Conservation (phyloP, 495 filamentous ascomycete genomes). For the Terfezia boudieri region DNA sequence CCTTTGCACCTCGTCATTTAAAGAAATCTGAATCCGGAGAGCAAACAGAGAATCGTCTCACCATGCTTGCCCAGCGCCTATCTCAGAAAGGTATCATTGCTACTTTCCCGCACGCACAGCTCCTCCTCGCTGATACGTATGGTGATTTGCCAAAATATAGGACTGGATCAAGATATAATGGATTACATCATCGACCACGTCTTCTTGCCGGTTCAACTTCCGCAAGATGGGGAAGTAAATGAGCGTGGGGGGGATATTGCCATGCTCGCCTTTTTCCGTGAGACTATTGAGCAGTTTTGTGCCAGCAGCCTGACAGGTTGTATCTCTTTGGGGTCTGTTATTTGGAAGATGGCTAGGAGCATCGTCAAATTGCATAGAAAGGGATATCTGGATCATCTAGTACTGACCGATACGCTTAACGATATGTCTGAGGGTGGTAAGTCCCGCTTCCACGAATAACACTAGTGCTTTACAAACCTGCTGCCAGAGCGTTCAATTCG, state of each 20-base stretch:
- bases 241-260: not conserved
- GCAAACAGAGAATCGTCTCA: too few species aligned
- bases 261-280: not conserved
- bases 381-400: not conserved
- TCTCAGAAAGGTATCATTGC: too few species aligned
- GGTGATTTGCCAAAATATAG: too few species aligned
- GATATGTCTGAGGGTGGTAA: not conserved
- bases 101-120: too few species aligned
- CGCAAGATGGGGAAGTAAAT: slow-evolving; percentile 25
- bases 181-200: slow-evolving; percentile 27
- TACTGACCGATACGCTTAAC: not conserved
- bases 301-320: not conserved
- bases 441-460: not conserved
- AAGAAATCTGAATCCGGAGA: too few species aligned
- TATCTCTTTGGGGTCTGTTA: not conserved
- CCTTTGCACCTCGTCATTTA: too few species aligned
- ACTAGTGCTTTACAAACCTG: not conserved
- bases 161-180: too few species aligned
- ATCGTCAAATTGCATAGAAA: not conserved
- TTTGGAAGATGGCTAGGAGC: not conserved
- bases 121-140: too few species aligned
- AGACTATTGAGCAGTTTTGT: not conserved
- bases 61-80: too few species aligned
- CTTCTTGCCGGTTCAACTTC: slow-evolving; percentile 35
- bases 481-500: not conserved